Conservation (phyloP, 805 yeast genomes). For the Candida boidinii region DNA sequence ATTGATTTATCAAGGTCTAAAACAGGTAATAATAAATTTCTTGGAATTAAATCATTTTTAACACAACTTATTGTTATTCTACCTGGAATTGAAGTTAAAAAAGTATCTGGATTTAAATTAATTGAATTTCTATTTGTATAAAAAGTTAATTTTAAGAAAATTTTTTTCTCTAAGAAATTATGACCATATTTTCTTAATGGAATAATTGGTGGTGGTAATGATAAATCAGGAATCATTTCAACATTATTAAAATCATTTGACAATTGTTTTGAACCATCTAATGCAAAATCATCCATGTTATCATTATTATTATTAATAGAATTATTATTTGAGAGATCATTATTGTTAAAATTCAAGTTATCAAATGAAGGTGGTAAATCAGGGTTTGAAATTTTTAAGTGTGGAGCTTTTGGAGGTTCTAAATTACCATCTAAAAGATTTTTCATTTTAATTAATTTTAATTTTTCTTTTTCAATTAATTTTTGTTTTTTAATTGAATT, state of each 20-base stretch:
- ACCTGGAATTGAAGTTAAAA: slow-evolving; percentile 52
- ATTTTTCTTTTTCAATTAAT: neutral
- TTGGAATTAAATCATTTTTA: slow-evolving; percentile 76
- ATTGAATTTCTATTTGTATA: slow-evolving; percentile 39
- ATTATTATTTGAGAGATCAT: slow-evolving; percentile 7
- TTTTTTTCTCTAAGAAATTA: slow-evolving; percentile 85
- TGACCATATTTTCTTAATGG: slow-evolving; percentile 94
- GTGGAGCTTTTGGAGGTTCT: slow-evolving; percentile 12
- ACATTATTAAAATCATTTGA: slow-evolving; percentile 26
- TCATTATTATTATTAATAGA: no score
- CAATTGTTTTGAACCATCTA: slow-evolving; percentile 5
- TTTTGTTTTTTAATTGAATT: neutral
- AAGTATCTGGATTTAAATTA: slow-evolving; percentile 35
- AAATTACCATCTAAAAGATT: neutral
- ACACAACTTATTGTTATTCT: slow-evolving; percentile 75
- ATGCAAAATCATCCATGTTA: slow-evolving; percentile 3
- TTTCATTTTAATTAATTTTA: neutral
- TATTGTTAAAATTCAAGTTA: slow-evolving; percentile 4
- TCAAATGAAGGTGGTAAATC: neutral
- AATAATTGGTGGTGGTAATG: slow-evolving; percentile 92
- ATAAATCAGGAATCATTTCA: slow-evolving; percentile 81
- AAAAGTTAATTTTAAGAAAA: slow-evolving; percentile 70
- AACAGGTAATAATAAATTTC: slow-evolving; percentile 75
- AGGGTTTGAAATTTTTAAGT: slow-evolving; percentile 1
- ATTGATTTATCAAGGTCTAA: slow-evolving; percentile 54